A percentile compares a stretch with the other conserved stretches of the same genome.
phyloP scores from a whole-genome alignment of 2,329 filamentous ascomycete genomes.

The Pleoardoris graminearum region DNA sequence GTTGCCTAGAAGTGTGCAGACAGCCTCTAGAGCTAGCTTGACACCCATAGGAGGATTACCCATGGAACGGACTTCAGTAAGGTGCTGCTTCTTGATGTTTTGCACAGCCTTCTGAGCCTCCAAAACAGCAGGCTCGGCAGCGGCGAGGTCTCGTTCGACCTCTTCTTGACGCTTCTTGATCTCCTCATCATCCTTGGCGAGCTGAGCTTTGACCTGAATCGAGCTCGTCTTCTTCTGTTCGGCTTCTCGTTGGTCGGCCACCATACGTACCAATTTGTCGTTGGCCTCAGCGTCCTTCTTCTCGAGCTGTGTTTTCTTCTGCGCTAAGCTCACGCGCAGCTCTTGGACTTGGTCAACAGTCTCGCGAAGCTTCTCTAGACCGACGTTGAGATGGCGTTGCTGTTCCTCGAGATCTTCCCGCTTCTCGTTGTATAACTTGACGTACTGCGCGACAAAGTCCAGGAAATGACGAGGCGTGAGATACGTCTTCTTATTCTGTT shows the following conservation, averaged over 20 bases:
- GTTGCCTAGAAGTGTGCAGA: conserved; percentile 91
- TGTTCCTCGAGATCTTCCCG: conserved; percentile 98
- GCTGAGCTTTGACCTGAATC: conserved; percentile 80
- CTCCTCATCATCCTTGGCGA: conserved; percentile 88
- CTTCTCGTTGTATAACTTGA: conserved; percentile 97
- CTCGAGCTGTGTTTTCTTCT: conserved; percentile 92
- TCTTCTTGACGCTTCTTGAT: conserved; percentile 82
- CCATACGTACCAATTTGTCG: conserved; percentile 95
- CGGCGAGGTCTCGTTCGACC: conserved; percentile 83
- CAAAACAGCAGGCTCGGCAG: conserved; percentile 87
- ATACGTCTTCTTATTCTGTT: conserved; percentile 90
- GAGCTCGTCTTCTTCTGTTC: conserved; percentile 89
- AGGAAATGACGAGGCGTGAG: conserved; percentile 96
- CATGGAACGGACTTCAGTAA: conserved; percentile 98
- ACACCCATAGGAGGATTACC: conserved; percentile 88
- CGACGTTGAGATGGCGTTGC: conserved; percentile 96
- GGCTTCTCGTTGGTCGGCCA: conserved; percentile 91
- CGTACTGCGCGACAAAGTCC: conserved; percentile 97
- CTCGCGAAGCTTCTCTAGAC: conserved; percentile 94
- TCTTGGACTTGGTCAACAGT: conserved; percentile 97
- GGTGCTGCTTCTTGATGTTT: conserved; percentile 96
- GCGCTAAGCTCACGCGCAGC: conserved; percentile 82
- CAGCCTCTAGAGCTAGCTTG: conserved; percentile 89
- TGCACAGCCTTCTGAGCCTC: conserved; percentile 95
- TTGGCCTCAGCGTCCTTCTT: conserved; percentile 94